Percentiles rank a stretch among this genome's conserved stretches.
Conservation (phyloP, 2,329 filamentous ascomycete species). For the Capronia americana region DNA sequence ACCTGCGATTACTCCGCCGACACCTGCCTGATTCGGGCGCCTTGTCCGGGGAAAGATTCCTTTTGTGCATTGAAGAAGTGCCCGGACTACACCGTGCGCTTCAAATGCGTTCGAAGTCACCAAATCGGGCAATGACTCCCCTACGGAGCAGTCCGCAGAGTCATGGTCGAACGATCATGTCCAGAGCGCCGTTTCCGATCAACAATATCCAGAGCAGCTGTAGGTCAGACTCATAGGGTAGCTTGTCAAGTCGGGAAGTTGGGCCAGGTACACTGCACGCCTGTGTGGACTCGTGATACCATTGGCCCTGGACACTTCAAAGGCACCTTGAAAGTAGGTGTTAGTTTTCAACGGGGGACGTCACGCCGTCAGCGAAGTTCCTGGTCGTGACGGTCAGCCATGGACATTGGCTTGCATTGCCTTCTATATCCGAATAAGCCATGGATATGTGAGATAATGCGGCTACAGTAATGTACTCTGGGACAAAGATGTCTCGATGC, state of each 20-base stretch:
- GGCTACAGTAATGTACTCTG: background rate
- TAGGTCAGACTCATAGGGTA: background rate
- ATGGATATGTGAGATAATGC: background rate
- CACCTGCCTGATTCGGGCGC: conserved; percentile 36
- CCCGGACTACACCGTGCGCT: background rate
- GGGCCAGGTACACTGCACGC: background rate
- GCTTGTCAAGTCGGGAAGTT: background rate
- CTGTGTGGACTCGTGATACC: background rate
- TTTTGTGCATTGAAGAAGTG: background rate
- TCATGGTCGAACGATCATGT: background rate
- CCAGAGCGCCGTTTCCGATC: background rate
- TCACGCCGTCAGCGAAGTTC: background rate
- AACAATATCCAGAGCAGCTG: background rate
- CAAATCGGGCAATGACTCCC: background rate
- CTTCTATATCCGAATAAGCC: background rate
- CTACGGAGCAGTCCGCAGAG: background rate
- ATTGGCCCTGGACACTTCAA: background rate
- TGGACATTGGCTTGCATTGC: background rate
- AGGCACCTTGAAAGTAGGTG: background rate
- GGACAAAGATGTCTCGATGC: background rate
- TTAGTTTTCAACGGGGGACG: background rate
- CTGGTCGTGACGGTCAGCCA: background rate
- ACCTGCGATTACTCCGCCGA: conserved; percentile 33
- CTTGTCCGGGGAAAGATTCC: background rate
- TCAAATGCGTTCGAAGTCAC: background rate